Base-by-base conservation (phyloP, 371 early-diverging fungal species). In the Conidiobolus incongruus region DNA sequence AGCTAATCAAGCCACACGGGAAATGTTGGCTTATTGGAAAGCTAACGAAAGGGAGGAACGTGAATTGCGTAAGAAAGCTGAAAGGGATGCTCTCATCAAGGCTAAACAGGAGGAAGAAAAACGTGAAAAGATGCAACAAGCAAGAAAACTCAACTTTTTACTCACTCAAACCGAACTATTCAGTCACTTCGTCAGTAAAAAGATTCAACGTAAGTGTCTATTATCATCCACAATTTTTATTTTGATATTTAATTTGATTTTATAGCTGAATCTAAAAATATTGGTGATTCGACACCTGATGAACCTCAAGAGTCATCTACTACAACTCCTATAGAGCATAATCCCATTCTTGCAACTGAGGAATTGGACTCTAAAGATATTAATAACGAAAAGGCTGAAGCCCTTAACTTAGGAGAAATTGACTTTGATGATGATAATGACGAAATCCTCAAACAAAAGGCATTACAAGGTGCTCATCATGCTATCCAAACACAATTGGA, bases 131-230 rank as follows among this genome's bases (percentile, higher is more conserved):
- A 64, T 74, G 36, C 68, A 94, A 44, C 94, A 95, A 56, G 80
- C 79, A 4, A 74, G 86, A 48, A 98, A 98, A 58, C 75, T 98
- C 40, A 84, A 93, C 55, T 95, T 94, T 54, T 67, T 98, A 47
- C 81, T 95, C 44, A 84, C 82, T 0, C 95, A 98, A 57, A 95
- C 96, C 4, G 96, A 98, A 53, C 65, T 96, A 1, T 98, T 88
- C 65, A 81, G 88, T 48, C 92, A 93, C 60, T 98, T 95, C 65
- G 77, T 95, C 44, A 81, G 81, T 32, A 72, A 76, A 44, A 85
- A 84, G 54, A 72, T 83, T 33, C 26, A 26, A 8, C 26, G 60
- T 49, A 38, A 56, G 56, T 55, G 52, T 22, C 52, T 52, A 2
- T 13, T 44, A 10, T 23, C n/a, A n/a, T 44, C 8, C 3, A 4